A percentile compares a stretch with the other conserved stretches of the same genome.
phyloP scores from a whole-genome alignment of 23 red algal genomes.

The Gracilaria gracilis region DNA sequence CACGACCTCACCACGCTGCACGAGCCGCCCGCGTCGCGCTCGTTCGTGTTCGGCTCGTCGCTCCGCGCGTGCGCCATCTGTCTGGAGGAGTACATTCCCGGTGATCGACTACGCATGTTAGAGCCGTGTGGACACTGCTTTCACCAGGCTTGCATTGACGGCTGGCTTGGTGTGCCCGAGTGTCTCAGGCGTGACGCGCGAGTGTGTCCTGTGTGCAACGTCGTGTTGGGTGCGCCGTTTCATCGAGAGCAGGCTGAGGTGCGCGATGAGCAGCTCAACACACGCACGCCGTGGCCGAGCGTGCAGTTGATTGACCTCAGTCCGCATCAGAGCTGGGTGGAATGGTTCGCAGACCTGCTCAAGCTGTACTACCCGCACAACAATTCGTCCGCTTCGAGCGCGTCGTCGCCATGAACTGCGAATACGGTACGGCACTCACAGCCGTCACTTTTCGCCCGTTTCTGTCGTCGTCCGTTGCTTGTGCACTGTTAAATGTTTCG shows the following conservation, averaged over 20 bases:
- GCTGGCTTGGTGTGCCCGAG: conserved; percentile 1
- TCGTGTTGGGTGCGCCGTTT: background rate
- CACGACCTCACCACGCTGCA: conserved; percentile 19
- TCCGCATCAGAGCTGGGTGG: conserved; percentile 48
- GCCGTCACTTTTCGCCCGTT: too few relatives aligned
- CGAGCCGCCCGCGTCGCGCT: background rate
- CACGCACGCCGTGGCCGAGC: conserved; percentile 26
- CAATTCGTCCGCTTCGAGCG: background rate
- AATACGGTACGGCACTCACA: background rate
- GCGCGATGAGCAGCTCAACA: background rate
- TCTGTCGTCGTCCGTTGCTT: too few relatives aligned
- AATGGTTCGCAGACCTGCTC: conserved; percentile 48
- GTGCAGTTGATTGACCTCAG: conserved; percentile 61
- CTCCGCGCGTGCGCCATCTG: conserved; percentile 52
- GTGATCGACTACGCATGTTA: conserved; percentile 43
- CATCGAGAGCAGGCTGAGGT: background rate
- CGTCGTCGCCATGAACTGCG: background rate
- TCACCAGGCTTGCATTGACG: conserved; percentile 48
- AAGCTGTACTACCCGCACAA: conserved; percentile 31
- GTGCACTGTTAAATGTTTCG: too few relatives aligned
- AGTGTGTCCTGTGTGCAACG: conserved; percentile 1
- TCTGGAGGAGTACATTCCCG: conserved; percentile 49
- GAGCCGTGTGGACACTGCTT: conserved; percentile 49
- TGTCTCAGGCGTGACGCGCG: background rate
- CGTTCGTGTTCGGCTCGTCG: conserved; percentile 46